Evolutionary conservation across 2,329 filamentous ascomycete species (phyloP), one percentile per base, ranked within the genome.

Genomic region (Arthrobotrys sphaeroides): DNA sequence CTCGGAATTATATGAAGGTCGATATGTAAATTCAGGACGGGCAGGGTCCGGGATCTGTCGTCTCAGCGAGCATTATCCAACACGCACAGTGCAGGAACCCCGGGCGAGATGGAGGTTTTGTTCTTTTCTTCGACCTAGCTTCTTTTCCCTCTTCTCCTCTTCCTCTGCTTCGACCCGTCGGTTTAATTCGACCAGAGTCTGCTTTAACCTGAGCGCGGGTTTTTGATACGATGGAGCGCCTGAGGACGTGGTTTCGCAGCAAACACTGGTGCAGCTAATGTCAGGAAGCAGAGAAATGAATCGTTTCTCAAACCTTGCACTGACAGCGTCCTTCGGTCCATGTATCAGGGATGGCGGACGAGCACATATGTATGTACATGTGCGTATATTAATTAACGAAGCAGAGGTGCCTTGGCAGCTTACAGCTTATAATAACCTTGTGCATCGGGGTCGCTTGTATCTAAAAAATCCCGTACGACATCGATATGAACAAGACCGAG

Each of bases 1-100:
- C 72, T 75, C 72, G 72, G 72, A 75, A 75, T 74, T 75, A 75
- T 75, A 75, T 69, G 62, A 68, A 62, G 47, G 62, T 62, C 62
- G 62, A 69, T 64, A 65, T 75, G 64, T 38, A 55, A 55, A 55
- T 75, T 69, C 55, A 75, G 64, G 57, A 75, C 59, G 47, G 47
- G 51, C 72, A 75, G 57, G 72, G 72, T 75, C 72, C 59, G 33
- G 72, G 72, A 69, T 75, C 28, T 47, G 18, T 67, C 20, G 47
- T 57, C 66, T 31, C 43, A 53, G 42, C 55, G 66, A 45, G 43
- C 61, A 66, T 62, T 74, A 61, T 74, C 62, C 70, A 74, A 74
- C 62, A 66, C 47, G 10, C 55, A 53, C 24, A 18, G 55, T 55
- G 66, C 66, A 62, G 57, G 66, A 70, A 57, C 65, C 65, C 53